A percentile compares a stretch with the other conserved stretches of the same genome.
These are phyloP conservation scores for Tetradesmus lagerheimii DNA, from an alignment of 139 green algal species.

Conservation along the genomic window DNA sequence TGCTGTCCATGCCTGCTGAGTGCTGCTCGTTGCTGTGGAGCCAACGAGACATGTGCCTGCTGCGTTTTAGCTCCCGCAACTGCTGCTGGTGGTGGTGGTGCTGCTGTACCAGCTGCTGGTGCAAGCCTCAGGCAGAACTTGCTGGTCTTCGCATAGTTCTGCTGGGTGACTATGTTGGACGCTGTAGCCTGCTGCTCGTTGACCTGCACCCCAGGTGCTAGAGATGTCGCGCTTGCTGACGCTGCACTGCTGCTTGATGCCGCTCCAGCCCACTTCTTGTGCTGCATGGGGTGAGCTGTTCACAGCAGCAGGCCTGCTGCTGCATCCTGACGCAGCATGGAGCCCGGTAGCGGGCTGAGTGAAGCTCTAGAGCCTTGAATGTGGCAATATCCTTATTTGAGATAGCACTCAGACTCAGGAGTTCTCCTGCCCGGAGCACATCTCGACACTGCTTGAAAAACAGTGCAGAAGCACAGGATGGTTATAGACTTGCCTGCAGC, in stretches of 20 bases:
- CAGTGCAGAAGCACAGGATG: too few relatives aligned
- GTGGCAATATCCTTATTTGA: too few relatives aligned
- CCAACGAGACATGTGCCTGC: neutral
- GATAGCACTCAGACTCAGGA: neutral
- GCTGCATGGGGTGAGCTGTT: neutral
- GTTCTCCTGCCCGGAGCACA: neutral
- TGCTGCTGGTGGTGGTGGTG: neutral
- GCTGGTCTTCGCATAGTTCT: slow-evolving; percentile 26
- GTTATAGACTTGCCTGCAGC: too few relatives aligned
- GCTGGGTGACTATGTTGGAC: neutral
- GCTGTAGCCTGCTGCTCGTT: neutral
- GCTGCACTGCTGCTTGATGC: neutral
- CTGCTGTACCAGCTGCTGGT: neutral
- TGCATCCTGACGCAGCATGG: neutral
- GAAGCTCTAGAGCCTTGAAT: neutral
- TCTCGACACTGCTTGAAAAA: neutral
- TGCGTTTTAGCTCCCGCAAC: neutral
- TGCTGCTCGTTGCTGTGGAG: neutral
- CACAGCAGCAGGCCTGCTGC: neutral
- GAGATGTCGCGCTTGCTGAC: neutral
- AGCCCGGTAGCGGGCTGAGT: neutral
- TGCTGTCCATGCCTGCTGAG: neutral
- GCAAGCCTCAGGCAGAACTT: slow-evolving; percentile 22
- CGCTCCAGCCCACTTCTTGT: neutral
- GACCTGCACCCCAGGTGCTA: neutral